Conservation (phyloP, 805 yeast species). For the Cyberlindnera suaveolens region DNA sequence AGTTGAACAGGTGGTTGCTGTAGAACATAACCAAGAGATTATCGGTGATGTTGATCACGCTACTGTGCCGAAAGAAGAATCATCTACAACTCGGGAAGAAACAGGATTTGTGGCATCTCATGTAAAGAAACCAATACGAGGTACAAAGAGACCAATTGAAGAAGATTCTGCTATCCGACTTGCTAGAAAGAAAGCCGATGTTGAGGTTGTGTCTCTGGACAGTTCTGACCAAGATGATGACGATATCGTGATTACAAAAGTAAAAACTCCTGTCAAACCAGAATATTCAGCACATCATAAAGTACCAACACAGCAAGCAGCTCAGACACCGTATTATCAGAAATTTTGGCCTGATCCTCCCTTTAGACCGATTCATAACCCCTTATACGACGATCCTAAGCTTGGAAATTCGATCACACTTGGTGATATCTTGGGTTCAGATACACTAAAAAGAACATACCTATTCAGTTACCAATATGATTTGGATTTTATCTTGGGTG, state of each 20-base stretch:
- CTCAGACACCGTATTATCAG: no score
- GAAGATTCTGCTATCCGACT: neutral
- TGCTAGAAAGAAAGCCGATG: no score
- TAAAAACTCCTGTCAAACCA: neutral
- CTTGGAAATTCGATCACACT: slow-evolving; percentile 22
- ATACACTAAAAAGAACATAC: slow-evolving; percentile 30
- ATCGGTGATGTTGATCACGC: neutral
- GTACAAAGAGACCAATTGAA: neutral
- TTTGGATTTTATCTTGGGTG: slow-evolving; percentile 24
- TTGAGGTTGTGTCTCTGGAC: neutral
- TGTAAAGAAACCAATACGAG: no score
- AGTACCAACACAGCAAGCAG: no score
- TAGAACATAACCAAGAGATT: no score
- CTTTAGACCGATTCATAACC: slow-evolving; percentile 18
- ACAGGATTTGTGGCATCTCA: neutral
- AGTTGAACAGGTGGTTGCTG: no score
- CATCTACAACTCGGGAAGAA: neutral
- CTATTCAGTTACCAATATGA: slow-evolving; percentile 47
- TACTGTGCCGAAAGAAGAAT: neutral
- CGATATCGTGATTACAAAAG: neutral
- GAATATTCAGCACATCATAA: no score
- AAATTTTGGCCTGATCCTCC: slow-evolving; percentile 6
- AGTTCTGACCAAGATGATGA: slow-evolving; percentile 1
- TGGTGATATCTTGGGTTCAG: slow-evolving; percentile 28
- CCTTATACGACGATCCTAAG: slow-evolving; percentile 9